A percentile compares a stretch with the other conserved stretches of the same genome.
These are phyloP conservation scores for Exophiala bonariae DNA, from an alignment of 2,329 filamentous ascomycete genomes.

Conservation along the genomic window DNA sequence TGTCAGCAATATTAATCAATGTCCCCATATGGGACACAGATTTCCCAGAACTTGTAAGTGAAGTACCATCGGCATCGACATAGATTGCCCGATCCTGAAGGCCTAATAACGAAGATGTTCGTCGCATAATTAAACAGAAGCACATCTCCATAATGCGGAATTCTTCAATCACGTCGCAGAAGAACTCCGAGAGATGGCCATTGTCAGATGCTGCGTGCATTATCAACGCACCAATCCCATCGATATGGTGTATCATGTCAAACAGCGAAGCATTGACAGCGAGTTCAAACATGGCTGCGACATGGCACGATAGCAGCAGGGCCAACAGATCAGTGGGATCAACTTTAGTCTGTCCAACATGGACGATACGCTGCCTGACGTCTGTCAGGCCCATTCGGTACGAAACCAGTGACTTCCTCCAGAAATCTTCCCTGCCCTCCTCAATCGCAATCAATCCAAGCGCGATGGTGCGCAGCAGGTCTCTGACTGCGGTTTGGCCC, in stretches of 20 bases:
- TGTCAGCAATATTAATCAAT: conserved; percentile 4
- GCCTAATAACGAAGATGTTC: background rate
- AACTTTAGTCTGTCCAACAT: background rate
- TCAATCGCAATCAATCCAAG: conserved; percentile 6
- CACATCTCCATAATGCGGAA: conserved; percentile 12
- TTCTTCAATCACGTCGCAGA: conserved; percentile 9
- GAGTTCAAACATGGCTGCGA: conserved; percentile 15
- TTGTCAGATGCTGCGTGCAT: conserved; percentile 3
- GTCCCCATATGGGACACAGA: background rate
- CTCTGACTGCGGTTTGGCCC: conserved; percentile 4
- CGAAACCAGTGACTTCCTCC: conserved; percentile 3
- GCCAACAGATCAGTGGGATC: conserved; percentile 1
- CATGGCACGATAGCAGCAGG: conserved; percentile 13
- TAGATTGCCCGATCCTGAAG: background rate
- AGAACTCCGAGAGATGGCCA: conserved; percentile 3
- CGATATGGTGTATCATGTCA: conserved; percentile 10
- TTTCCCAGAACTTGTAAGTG: background rate
- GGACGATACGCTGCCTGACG: conserved; percentile 7
- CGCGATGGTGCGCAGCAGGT: conserved; percentile 5
- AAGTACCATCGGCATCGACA: background rate
- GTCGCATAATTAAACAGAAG: conserved; percentile 1
- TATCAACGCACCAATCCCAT: conserved; percentile 9
- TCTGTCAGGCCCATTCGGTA: conserved; percentile 8
- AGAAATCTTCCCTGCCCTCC: conserved; percentile 3
- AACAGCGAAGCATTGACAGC: conserved; percentile 2